Base-by-base conservation (phyloP, 2,329 filamentous ascomycete genomes). In the Mycosphaerella arachidis region DNA sequence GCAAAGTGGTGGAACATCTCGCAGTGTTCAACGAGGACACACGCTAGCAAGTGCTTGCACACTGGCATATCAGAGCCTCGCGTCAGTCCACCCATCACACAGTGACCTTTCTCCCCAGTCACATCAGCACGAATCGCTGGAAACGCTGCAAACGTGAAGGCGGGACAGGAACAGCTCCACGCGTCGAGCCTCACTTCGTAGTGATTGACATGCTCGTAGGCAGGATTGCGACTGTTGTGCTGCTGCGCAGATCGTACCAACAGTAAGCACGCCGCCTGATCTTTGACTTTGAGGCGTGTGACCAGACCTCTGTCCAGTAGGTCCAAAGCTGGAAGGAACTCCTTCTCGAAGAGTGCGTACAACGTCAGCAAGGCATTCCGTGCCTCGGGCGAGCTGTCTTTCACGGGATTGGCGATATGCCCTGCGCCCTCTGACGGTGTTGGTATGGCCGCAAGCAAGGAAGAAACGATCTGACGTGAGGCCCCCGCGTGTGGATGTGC, bases 21-120 rank as follows among this genome's bases (percentile, higher is more conserved):
- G 78, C 90, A 92, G 51, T 81, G 79, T 72, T 91, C 87, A 6
- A 82, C 87, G 57, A 97, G 73, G 45, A 93, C 75, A 73, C 90
- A 95, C 1, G 93, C 93, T 16, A 97, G 82, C 5, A 97, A 75
- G 75, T 99, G 93, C 76, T 97, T 97, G 73, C 93, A 99, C 76
- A 90, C 67, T 6, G 82, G 81, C 56, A 59, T 82, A 76, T 40
- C 75, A 70, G 4, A 64, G 31, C 56, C 72, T 67, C 52, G 75
- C 58, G 77, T 79, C 55, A 81, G 54, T 0, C 84, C 84, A 0
- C 85, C 84, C 66, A 85, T 66, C 3, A 43, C 30, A 61, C 65
- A 66, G n/a, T 51, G 53, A 18, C 33, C 30, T 24, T 7, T 20
- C 9, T 33, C 27, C 29, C 31, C 37, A 20, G n/a, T 13, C 12